phyloP scores from a whole-genome alignment of 2,329 filamentous ascomycete genomes.

The Venturia aucupariae region DNA sequence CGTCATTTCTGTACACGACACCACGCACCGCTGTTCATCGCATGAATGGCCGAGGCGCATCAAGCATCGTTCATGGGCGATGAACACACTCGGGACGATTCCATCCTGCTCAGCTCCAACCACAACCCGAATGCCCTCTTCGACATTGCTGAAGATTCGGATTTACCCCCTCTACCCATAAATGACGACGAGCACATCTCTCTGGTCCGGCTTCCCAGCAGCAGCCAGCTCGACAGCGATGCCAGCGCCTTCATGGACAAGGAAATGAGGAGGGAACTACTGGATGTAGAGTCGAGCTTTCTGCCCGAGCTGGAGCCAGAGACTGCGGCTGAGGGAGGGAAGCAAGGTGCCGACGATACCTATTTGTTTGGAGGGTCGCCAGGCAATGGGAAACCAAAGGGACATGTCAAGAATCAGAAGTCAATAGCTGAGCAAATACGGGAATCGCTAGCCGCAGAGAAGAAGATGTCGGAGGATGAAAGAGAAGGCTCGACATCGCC shows the following conservation, averaged over 20 bases:
- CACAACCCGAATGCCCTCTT: not conserved
- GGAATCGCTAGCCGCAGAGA: slow-evolving; percentile 6
- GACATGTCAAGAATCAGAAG: slow-evolving; percentile 10
- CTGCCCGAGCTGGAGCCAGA: slow-evolving; percentile 44
- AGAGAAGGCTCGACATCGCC: slow-evolving; percentile 21
- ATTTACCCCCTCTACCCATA: slow-evolving; percentile 32
- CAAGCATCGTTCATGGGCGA: not conserved
- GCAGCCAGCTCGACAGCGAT: slow-evolving; percentile 19
- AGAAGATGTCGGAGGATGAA: slow-evolving; percentile 14
- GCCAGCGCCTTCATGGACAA: slow-evolving; percentile 39
- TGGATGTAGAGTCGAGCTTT: slow-evolving; percentile 57
- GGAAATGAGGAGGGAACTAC: slow-evolving; percentile 50
- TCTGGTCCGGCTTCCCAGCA: not conserved
- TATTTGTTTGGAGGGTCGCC: slow-evolving; percentile 33
- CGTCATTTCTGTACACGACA: not conserved
- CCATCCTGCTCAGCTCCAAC: not conserved
- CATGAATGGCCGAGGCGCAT: slow-evolving; percentile 5
- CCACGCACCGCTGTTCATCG: not conserved
- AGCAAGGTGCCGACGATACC: slow-evolving; percentile 35
- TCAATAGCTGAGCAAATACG: slow-evolving; percentile 15
- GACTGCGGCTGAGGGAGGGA: slow-evolving; percentile 20
- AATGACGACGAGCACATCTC: slow-evolving; percentile 18
- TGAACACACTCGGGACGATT: not conserved
- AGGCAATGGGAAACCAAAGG: slow-evolving; percentile 20
- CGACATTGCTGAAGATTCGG: slow-evolving; percentile 21